These are phyloP conservation scores for Russula ochroleuca DNA, from an alignment of 768 basidiomycete species.

Conservation along the genomic window DNA sequence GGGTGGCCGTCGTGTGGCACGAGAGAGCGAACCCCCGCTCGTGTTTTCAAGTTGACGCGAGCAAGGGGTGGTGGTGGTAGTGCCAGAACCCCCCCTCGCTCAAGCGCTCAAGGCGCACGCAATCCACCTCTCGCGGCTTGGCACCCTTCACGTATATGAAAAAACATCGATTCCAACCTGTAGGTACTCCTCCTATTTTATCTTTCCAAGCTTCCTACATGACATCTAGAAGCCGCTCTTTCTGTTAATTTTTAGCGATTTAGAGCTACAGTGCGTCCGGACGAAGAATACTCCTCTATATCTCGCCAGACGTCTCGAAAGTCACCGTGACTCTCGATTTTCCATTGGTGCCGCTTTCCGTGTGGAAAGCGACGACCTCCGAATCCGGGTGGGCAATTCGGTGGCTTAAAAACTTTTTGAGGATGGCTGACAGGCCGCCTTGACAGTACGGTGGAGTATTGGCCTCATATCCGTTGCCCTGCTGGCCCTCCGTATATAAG, in stretches of 20 bases:
- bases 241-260: background rate
- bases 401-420: background rate
- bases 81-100: too few species aligned
- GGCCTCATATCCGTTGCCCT: background rate
- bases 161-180: background rate
- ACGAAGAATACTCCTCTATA: background rate
- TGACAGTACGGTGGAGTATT: background rate
- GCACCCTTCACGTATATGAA: background rate
- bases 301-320: background rate
- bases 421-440: background rate
- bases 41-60: too few species aligned
- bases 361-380: background rate
- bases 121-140: background rate
- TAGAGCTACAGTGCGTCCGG: background rate
- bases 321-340: slow-evolving; percentile 1
- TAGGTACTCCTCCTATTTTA: background rate
- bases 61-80: too few species aligned
- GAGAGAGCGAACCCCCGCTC: too few species aligned
- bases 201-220: background rate
- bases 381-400: background rate
- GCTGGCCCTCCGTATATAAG: background rate
- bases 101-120: background rate
- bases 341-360: background rate
- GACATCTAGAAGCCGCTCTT: too few species aligned
- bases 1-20: too few species aligned